These are phyloP conservation scores for Rhodotorula toruloides DNA, from an alignment of 768 basidiomycete species.

Conservation along the genomic window DNA sequence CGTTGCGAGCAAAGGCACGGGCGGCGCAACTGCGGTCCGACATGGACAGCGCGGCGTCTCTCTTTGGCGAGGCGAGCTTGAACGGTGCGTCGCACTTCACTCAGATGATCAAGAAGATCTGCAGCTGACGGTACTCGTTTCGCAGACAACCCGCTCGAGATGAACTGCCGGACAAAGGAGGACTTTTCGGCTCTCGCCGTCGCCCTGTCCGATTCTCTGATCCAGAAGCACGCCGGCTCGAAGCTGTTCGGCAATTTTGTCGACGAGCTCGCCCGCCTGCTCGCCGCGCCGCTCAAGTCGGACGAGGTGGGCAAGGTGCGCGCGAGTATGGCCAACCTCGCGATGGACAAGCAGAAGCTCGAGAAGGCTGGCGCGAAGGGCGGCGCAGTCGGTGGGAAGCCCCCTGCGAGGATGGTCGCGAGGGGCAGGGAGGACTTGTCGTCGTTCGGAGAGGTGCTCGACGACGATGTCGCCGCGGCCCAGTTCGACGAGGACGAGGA, in stretches of 20 bases:
- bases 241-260: constrained; percentile 78
- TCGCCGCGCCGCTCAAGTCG: constrained; percentile 74
- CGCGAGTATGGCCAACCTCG: constrained; percentile 72
- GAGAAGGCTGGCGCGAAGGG: constrained; percentile 82
- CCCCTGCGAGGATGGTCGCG: constrained; percentile 60
- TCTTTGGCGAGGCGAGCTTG: constrained; percentile 57
- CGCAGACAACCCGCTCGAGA: constrained; percentile 66
- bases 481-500: constrained; percentile 27
- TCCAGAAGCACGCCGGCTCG: constrained; percentile 73
- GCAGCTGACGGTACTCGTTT: constrained; percentile 35
- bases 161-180: constrained; percentile 79
- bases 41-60: constrained; percentile 71
- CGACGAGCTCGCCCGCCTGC: constrained; percentile 71
- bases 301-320: constrained; percentile 88
- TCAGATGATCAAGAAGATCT: constrained; percentile 49
- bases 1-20: constrained; percentile 68
- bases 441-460: constrained; percentile 77
- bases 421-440: constrained; percentile 53
- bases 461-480: constrained; percentile 53
- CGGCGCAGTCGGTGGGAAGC: constrained; percentile 62
- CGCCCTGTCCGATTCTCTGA: constrained; percentile 65
- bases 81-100: constrained; percentile 19
- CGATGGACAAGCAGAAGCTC: constrained; percentile 93
- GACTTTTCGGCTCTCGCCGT: constrained; percentile 74
- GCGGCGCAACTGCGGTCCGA: constrained; percentile 71